phyloP scores from a whole-genome alignment of 2,329 filamentous ascomycete species.

The Penicillium sp. region DNA sequence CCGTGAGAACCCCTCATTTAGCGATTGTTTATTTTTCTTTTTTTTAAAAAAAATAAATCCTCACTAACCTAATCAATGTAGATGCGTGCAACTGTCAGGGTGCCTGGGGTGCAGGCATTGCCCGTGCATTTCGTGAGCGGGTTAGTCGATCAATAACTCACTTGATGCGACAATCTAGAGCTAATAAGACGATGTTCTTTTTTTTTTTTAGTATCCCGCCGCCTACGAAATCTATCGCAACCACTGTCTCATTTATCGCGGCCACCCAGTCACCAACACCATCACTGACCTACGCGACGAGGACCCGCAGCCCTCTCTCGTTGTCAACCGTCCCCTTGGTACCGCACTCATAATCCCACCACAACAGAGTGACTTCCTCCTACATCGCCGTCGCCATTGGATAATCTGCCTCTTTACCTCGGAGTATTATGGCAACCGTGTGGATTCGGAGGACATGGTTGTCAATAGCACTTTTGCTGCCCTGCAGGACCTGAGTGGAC shows the following conservation, averaged over 20 bases:
- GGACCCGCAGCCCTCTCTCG: slow-evolving; percentile 7
- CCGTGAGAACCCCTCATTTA: slow-evolving; percentile 36
- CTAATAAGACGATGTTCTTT: background rate
- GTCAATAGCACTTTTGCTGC: slow-evolving; percentile 51
- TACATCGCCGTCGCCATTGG: slow-evolving; percentile 47
- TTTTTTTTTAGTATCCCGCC: slow-evolving; percentile 46
- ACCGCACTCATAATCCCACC: slow-evolving; percentile 57
- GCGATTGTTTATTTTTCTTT: background rate
- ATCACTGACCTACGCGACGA: slow-evolving; percentile 6
- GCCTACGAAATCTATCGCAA: slow-evolving; percentile 51
- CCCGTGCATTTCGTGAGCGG: slow-evolving; percentile 47
- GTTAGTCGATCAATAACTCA: slow-evolving; percentile 17
- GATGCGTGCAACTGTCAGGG: slow-evolving; percentile 62
- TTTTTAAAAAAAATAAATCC: background rate
- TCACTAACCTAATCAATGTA: slow-evolving; percentile 18
- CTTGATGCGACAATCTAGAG: background rate
- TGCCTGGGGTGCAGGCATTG: slow-evolving; percentile 60
- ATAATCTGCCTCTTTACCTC: slow-evolving; percentile 62
- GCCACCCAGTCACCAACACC: background rate
- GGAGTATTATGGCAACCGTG: slow-evolving; percentile 47
- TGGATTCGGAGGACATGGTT: slow-evolving; percentile 44
- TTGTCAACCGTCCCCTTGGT: slow-evolving; percentile 39
- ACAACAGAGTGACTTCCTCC: slow-evolving; percentile 35
- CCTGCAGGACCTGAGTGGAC: slow-evolving; percentile 49
- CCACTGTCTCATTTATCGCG: slow-evolving; percentile 45